Conservation (phyloP, 139 green algal genomes). For the Micromonas commoda region DNA sequence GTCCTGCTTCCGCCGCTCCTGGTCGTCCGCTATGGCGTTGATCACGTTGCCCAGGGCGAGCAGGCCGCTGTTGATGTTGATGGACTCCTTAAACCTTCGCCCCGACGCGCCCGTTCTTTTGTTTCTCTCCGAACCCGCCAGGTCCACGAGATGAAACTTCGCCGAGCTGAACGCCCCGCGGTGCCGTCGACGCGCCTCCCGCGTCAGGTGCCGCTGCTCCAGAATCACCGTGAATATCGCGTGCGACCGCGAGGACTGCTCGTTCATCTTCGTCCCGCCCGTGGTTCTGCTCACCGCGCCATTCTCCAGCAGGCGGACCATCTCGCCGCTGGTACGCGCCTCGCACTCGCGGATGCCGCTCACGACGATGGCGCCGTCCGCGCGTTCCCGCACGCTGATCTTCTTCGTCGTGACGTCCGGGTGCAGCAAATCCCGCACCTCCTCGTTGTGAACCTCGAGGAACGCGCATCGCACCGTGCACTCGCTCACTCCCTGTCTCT, state of each 20-base stretch:
- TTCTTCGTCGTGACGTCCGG: slow-evolving; percentile 37
- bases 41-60: slow-evolving; percentile 97
- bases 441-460: slow-evolving; percentile 25
- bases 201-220: slow-evolving; percentile 30
- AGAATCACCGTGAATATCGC: slow-evolving; percentile 33
- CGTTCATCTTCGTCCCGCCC: slow-evolving; percentile 33
- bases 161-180: slow-evolving; percentile 37
- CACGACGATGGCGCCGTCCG: slow-evolving; percentile 20
- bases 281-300: background rate
- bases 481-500: background rate
- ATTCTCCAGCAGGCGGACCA: background rate
- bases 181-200: background rate
- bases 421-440: slow-evolving; percentile 44
- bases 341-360: background rate
- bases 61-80: slow-evolving; percentile 92
- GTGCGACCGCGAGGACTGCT: slow-evolving; percentile 29
- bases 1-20: background rate
- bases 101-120: slow-evolving; percentile 90
- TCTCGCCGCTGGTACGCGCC: background rate
- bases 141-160: slow-evolving; percentile 92
- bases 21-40: slow-evolving; percentile 70
- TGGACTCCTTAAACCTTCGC: slow-evolving; percentile 52
- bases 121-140: slow-evolving; percentile 80
- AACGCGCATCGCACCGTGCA: slow-evolving; percentile 55
- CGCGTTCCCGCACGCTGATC: slow-evolving; percentile 38